Percentiles rank a stretch among this genome's conserved stretches.
Conservation (phyloP, 192 early-diverging fungal genomes). For the Powellomyces hirtus region DNA sequence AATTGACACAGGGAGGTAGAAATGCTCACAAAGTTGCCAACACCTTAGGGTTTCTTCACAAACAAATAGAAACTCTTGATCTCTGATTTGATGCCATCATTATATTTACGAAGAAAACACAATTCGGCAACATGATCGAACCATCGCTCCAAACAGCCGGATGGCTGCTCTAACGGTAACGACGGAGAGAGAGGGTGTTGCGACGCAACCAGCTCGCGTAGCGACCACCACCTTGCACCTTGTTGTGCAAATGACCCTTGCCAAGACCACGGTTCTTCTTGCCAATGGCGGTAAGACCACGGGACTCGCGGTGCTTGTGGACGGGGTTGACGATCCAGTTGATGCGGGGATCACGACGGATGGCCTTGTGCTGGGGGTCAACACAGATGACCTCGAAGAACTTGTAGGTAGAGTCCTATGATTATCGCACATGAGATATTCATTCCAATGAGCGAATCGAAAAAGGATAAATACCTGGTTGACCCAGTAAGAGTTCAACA, state of each 20-base stretch:
- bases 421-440: no score
- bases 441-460: no score
- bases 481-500: constrained; percentile 99
- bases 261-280: constrained; percentile 96
- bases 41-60: no score
- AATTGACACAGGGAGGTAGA: no score
- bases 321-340: constrained; percentile 99
- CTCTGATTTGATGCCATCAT: no score
- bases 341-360: constrained; percentile 98
- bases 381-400: constrained; percentile 99
- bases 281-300: constrained; percentile 94
- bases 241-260: constrained; percentile 97
- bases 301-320: constrained; percentile 98
- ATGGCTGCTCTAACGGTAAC: constrained; percentile 75
- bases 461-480: constrained; percentile 58
- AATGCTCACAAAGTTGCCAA: no score
- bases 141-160: no score
- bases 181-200: constrained; percentile 93
- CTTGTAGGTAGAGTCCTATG: constrained; percentile 97
- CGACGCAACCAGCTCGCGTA: constrained; percentile 88
- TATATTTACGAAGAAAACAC: no score
- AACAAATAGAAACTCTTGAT: no score
- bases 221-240: constrained; percentile 93
- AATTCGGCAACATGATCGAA: no score
- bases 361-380: constrained; percentile 96